These are phyloP conservation scores for Aristolochia fimbriata DNA, from an alignment of 164 flowering plant species.

Conservation along the genomic window DNA sequence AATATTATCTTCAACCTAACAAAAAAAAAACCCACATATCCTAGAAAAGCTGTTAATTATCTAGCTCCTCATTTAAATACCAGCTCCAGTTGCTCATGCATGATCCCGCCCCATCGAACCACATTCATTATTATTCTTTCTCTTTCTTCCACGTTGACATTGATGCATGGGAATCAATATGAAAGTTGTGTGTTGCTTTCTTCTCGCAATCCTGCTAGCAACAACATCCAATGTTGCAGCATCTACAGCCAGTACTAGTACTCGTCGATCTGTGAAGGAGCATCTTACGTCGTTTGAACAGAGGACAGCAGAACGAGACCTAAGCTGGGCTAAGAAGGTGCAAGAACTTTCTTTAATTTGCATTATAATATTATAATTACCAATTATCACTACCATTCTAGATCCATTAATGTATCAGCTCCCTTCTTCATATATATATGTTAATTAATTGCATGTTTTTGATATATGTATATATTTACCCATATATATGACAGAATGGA, in stretches of 20 bases:
- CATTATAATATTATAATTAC: background rate
- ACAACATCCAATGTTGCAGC: background rate
- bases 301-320: background rate
- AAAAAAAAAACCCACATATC: too few species aligned
- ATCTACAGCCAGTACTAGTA: background rate
- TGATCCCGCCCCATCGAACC: too few species aligned
- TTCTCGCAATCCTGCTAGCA: background rate
- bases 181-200: background rate
- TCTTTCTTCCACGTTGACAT: background rate
- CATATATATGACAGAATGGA: background rate
- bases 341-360: too few species aligned
- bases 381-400: too few species aligned
- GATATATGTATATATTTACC: too few species aligned
- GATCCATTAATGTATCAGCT: background rate
- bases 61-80: too few species aligned
- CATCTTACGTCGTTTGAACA: background rate
- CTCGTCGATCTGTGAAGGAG: constrained; percentile 1
- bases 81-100: too few species aligned
- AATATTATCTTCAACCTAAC: too few species aligned
- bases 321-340: background rate
- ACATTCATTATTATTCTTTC: background rate
- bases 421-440: background rate
- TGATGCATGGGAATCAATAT: background rate
- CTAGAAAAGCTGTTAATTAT: too few species aligned
- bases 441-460: too few species aligned